A percentile compares a stretch with the other conserved stretches of the same genome.
These are phyloP conservation scores for Phlyctochytrium arcticum DNA, from an alignment of 192 early-diverging fungal genomes.

Conservation along the genomic window DNA sequence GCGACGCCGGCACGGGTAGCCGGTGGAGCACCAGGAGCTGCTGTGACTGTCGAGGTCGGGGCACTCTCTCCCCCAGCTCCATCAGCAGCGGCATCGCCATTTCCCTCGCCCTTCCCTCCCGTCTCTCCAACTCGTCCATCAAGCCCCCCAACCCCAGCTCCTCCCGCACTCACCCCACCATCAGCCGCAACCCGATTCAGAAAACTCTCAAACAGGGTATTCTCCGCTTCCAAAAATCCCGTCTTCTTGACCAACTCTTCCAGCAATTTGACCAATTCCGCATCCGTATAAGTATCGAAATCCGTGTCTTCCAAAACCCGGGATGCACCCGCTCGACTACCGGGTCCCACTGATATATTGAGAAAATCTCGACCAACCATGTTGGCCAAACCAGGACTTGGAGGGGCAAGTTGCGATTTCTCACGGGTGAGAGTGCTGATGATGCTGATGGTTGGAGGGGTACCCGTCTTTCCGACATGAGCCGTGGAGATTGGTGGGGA, in stretches of 20 bases:
- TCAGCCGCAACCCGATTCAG: constrained; percentile 41
- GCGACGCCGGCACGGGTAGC: not conserved
- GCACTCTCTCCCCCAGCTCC: constrained; percentile 11
- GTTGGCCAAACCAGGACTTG: no score
- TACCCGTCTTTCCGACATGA: no score
- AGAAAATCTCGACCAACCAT: no score
- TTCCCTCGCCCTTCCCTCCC: not conserved
- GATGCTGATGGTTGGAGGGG: no score
- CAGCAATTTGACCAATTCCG: constrained; percentile 37
- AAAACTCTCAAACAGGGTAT: constrained; percentile 50
- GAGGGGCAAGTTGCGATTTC: no score
- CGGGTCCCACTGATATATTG: no score
- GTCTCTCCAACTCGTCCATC: no score
- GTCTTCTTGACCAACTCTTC: constrained; percentile 43
- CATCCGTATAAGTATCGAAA: constrained; percentile 48
- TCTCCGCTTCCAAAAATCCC: constrained; percentile 42
- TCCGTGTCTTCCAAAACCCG: constrained; percentile 40
- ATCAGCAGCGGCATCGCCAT: not conserved
- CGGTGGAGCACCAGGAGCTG: constrained; percentile 13
- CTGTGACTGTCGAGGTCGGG: not conserved
- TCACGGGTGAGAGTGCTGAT: no score
- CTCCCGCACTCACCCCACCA: not conserved
- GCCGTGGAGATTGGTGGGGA: no score
- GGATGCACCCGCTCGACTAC: no score
- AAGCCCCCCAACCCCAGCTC: not conserved